Evolutionary conservation across 2,329 filamentous ascomycete genomes (phyloP).

Genomic region (Diaporthe sp.): DNA sequence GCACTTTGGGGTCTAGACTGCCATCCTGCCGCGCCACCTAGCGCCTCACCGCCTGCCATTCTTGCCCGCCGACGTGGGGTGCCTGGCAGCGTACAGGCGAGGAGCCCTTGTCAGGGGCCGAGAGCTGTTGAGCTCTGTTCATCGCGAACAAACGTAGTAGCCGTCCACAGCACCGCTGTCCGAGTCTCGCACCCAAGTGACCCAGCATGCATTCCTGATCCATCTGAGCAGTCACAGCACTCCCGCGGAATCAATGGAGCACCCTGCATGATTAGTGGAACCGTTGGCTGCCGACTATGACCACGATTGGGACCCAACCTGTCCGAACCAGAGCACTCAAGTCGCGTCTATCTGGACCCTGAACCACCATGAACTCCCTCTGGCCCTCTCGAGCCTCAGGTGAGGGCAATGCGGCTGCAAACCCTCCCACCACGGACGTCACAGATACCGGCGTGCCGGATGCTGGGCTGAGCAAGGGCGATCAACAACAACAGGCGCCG

Average conservation of each 20-base stretch:
- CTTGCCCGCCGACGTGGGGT: constrained; percentile 3
- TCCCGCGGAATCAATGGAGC: not conserved
- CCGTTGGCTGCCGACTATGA: constrained; percentile 19
- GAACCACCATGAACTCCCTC: constrained; percentile 37
- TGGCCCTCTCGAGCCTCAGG: constrained; percentile 35
- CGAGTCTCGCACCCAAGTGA: not conserved
- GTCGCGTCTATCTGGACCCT: constrained; percentile 16
- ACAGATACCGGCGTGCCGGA: constrained; percentile 24
- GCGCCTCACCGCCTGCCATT: constrained; percentile 22
- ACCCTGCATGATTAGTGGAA: constrained; percentile 3
- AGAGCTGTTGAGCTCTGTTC: not conserved
- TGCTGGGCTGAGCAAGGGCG: constrained; percentile 17
- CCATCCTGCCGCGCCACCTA: not conserved
- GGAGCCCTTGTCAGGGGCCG: constrained; percentile 1
- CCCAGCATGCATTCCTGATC: constrained; percentile 19
- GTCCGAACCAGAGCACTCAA: constrained; percentile 19
- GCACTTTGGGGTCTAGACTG: constrained; percentile 1
- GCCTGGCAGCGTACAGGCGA: not conserved
- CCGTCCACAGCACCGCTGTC: not conserved
- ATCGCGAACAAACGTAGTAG: not conserved
- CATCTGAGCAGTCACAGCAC: not conserved
- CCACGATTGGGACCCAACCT: constrained; percentile 22
- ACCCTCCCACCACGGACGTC: constrained; percentile 28
- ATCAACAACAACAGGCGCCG: constrained; percentile 18
- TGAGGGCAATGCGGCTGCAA: constrained; percentile 25